Conservation (phyloP, 306 rosid species). For the Aeschynomene evenia region DNA sequence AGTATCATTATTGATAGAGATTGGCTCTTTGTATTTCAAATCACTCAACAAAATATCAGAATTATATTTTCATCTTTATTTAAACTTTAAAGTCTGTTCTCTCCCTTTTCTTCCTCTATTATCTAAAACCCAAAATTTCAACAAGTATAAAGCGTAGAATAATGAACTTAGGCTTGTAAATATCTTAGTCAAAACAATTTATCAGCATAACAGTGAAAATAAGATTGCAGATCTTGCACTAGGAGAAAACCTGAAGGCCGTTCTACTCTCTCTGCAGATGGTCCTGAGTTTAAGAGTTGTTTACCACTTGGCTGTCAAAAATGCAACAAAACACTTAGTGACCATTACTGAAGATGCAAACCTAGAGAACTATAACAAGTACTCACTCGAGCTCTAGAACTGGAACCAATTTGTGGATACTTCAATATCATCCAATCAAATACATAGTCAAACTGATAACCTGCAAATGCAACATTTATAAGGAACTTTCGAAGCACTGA, state of each 20-base stretch:
- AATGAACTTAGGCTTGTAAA: too few species aligned
- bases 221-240: constrained; percentile 26
- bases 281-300: constrained; percentile 62
- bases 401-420: constrained; percentile 91
- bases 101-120: too few species aligned
- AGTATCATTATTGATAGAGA: too few species aligned
- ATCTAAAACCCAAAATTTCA: too few species aligned
- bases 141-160: too few species aligned
- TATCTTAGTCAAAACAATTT: not conserved
- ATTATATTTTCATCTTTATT: too few species aligned
- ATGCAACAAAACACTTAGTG: constrained; percentile 26
- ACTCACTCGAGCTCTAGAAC: constrained; percentile 82
- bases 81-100: too few species aligned
- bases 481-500: not conserved
- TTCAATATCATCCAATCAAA: constrained; percentile 96
- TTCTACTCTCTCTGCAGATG: constrained; percentile 62
- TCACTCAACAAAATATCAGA: too few species aligned
- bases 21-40: too few species aligned
- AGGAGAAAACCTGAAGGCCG: constrained; percentile 74
- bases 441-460: constrained; percentile 94
- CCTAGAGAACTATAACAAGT: constrained; percentile 31
- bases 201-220: not conserved
- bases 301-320: constrained; percentile 68
- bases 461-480: constrained; percentile 46
- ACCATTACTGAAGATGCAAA: constrained; percentile 20